A percentile compares a stretch with the other conserved stretches of the same genome.
phyloP scores from a whole-genome alignment of 1,284 basidiomycete species.

The Fomitopsis schrenkii region DNA sequence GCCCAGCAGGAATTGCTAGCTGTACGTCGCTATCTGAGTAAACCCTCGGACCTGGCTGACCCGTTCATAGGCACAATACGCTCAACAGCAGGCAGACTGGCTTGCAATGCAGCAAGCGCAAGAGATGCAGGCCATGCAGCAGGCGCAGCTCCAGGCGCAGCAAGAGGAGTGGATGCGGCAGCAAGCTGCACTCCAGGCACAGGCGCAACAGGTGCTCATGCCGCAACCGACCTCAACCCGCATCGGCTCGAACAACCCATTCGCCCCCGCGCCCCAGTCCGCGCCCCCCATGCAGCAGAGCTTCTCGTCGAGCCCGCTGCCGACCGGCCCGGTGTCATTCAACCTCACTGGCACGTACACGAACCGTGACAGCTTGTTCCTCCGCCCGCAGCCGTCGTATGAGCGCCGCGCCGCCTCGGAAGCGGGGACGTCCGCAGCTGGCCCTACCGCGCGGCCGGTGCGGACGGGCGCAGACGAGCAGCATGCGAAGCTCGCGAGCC shows the following conservation, averaged over 20 bases:
- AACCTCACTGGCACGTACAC: constrained; percentile 19
- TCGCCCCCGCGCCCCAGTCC: constrained; percentile 50
- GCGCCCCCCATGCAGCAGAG: constrained; percentile 30
- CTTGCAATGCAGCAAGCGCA: constrained; percentile 44
- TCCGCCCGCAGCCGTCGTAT: constrained; percentile 17
- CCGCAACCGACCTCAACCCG: constrained; percentile 54
- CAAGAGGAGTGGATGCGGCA: constrained; percentile 46
- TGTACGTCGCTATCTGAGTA: constrained; percentile 48
- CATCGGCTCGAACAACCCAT: constrained; percentile 92
- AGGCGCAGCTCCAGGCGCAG: constrained; percentile 47
- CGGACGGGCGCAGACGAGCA: constrained; percentile 45
- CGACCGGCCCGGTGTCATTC: constrained; percentile 19
- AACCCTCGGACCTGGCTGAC: constrained; percentile 1
- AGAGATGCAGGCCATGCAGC: constrained; percentile 34
- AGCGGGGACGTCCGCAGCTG: constrained; percentile 21
- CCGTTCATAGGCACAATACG: constrained; percentile 7
- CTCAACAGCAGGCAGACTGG: constrained; percentile 24
- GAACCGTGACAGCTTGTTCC: constrained; percentile 6
- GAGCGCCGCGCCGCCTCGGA: constrained; percentile 25
- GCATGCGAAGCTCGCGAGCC: constrained; percentile 39
- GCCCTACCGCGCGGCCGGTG: constrained; percentile 17
- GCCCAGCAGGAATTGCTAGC: constrained; percentile 64
- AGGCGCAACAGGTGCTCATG: constrained; percentile 24
- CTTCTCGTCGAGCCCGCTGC: constrained; percentile 16
- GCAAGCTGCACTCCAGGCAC: constrained; percentile 36